These are phyloP conservation scores for Aspergillus sclerotiicarbonarius DNA, from an alignment of 495 filamentous ascomycete species.

Conservation along the genomic window DNA sequence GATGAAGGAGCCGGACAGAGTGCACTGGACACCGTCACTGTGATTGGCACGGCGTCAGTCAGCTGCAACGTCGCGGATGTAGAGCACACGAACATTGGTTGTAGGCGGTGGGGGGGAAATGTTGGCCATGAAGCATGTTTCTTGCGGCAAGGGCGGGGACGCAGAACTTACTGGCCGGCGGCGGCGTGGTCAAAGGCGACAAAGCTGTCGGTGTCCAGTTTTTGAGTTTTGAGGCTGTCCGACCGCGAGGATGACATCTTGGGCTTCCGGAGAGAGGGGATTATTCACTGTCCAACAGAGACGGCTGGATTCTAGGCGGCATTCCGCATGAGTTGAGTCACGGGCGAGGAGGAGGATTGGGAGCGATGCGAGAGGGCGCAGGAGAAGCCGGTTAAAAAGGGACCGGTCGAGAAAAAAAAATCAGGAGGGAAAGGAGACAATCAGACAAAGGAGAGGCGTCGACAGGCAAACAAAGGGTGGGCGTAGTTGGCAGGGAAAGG, in stretches of 20 bases:
- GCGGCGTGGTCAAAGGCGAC: constrained; percentile 77
- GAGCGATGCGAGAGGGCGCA: neutral
- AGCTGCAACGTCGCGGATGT: neutral
- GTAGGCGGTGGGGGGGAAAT: neutral
- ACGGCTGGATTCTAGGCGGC: constrained; percentile 10
- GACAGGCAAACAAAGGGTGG: neutral
- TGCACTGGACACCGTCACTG: constrained; percentile 90
- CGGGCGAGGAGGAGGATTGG: constrained; percentile 5
- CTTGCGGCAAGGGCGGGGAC: constrained; percentile 3
- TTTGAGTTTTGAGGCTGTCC: constrained; percentile 35
- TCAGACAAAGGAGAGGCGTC: neutral
- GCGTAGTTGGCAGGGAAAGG: neutral
- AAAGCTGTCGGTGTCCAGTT: constrained; percentile 53
- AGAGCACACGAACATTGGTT: neutral
- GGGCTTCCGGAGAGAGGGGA: neutral
- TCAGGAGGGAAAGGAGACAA: neutral
- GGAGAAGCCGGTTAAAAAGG: neutral
- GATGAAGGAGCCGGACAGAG: constrained; percentile 78
- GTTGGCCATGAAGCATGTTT: neutral
- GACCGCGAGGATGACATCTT: constrained; percentile 39
- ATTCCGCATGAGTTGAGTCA: constrained; percentile 15
- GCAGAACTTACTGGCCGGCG: constrained; percentile 83
- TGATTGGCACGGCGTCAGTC: constrained; percentile 1
- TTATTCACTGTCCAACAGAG: constrained; percentile 9
- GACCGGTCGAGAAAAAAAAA: constrained; percentile 1